Base-by-base conservation (phyloP, 2,329 filamentous ascomycete species). In the Stylonectria norvegica region DNA sequence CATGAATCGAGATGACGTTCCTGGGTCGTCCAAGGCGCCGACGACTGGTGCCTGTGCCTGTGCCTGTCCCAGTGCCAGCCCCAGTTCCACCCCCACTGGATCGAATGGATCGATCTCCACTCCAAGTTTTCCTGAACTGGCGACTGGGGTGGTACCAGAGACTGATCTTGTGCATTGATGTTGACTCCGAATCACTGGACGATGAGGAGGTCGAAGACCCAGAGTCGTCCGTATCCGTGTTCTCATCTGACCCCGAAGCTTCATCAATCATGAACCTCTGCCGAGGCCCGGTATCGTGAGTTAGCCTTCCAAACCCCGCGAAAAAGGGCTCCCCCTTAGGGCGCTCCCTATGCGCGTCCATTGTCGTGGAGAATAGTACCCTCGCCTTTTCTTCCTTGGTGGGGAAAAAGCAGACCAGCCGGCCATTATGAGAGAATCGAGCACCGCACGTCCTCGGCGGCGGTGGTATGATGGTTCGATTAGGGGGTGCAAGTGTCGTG, bases 1-100 rank as follows among this genome's bases (percentile, higher is more conserved):
- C 75, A 55, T 90, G 76, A 27, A 96, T 80, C 2, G 81, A 81
- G 15, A 97, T 68, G 16, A 86, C 71, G 47, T 90, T 89, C 52
- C 83, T 85, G 5, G 76, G 70, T 40, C 67, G 70, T 19, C 63
- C 65, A 12, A 64, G 53, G 19, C 73, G 68, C 22, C 72, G 69
- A 27, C 72, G 70, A 46, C 75, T 76, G 2, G 68, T 71, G 3
- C 69, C 74, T 3, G 68, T 71, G 3, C 69, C 74, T 3, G 74
- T 78, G 8, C 74, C 75, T 0, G 74, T 77, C 11, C 43, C 78
- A 1, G 67, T 69, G 6, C 67, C 67, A 1, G 60, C 59, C 5
- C 67, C 76, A 2, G 75, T 85, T 5, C 77, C 80, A 8, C 69
- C 77, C 29, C 72, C 80, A 66, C 70, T 85, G 55, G 66, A 88